A percentile compares a stretch with the other conserved stretches of the same genome.
phyloP scores from a whole-genome alignment of 176 grass and related monocot species.

The Eragrostis curvula region DNA sequence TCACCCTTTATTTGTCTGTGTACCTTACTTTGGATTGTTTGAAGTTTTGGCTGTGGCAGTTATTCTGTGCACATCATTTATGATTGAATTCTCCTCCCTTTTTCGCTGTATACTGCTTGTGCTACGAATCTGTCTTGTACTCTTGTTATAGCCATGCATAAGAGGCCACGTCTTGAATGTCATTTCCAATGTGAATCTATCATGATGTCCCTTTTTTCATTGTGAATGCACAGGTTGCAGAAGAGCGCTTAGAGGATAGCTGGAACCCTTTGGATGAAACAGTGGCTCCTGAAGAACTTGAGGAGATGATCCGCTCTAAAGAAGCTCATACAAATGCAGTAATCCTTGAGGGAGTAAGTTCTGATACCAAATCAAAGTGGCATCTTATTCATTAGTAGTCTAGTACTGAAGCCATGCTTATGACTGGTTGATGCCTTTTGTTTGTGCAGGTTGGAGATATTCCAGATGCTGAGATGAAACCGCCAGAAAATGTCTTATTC shows the following conservation, averaged over 20 bases:
- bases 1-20: neutral
- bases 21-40: constrained; percentile 4
- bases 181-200: neutral
- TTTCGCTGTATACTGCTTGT: neutral
- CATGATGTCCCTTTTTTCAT: constrained; percentile 9
- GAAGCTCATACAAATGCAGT: constrained; percentile 96
- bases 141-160: neutral
- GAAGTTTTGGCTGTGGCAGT: neutral
- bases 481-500: constrained; percentile 92
- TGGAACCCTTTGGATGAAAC: constrained; percentile 87
- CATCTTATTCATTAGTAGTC: constrained; percentile 9
- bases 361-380: constrained; percentile 24
- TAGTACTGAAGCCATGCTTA: neutral
- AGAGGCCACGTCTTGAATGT: neutral
- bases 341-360: constrained; percentile 87
- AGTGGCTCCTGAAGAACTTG: constrained; percentile 72
- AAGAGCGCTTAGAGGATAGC: constrained; percentile 92
- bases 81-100: neutral
- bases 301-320: constrained; percentile 83
- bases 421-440: constrained; percentile 24
- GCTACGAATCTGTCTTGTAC: neutral
- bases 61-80: neutral
- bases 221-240: constrained; percentile 58
- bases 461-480: constrained; percentile 93
- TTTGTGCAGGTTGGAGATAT: constrained; percentile 82